Base-by-base conservation (phyloP, 139 green algal genomes). In the Chloropicon primus region DNA sequence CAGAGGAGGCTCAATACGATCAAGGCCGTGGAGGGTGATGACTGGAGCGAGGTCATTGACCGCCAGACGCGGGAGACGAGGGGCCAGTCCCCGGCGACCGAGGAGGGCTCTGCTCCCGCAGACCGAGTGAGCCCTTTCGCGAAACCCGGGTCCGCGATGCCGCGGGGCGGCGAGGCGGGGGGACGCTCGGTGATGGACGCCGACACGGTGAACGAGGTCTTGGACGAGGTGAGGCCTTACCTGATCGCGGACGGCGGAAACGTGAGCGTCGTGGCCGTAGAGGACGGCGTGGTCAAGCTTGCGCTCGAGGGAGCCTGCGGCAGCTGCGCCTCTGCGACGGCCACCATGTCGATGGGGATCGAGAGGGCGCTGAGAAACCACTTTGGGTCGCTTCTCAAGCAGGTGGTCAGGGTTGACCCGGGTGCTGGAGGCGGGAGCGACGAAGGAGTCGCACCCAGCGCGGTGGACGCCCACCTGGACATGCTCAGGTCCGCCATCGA, bases 311-410 rank as follows among this genome's bases (percentile, higher is more conserved):
- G 92, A 22, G 88, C 89, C 0, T 97, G 93, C 84, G 88, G 86
- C 72, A 95, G 86, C 22, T 98, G 94, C 79, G 83, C 94, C 23
- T 91, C 86, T 24, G 91, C 85, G 29, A 84, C 79, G 1, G 82
- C 91, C 22, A 98, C 94, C 2, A 93, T 98, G 90, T 94, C 94
- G 82, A 94, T 97, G 88, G 94, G 94, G 81, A 96, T 98, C 29
- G 94, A 98, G 85, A 78, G 86, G 5, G 2, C 26, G 1, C 53
- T 73, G 22, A 76, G 3, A 2, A 77, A 77, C 10, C 41, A 62
- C 41, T 62, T 62, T 62, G 41, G 41, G 41, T 5, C 41, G 10
- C 10, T n/a, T 5, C 41, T 62, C 10, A 62, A 62, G 41, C 10
- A 62, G 41, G 41, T 62, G 41, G 41, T 62, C 17, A 62, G 41